Percentiles rank a stretch among this genome's conserved stretches.
These are phyloP conservation scores for Halophytophthora batemanensis DNA, from an alignment of 352 stramenopile species.

Conservation along the genomic window DNA sequence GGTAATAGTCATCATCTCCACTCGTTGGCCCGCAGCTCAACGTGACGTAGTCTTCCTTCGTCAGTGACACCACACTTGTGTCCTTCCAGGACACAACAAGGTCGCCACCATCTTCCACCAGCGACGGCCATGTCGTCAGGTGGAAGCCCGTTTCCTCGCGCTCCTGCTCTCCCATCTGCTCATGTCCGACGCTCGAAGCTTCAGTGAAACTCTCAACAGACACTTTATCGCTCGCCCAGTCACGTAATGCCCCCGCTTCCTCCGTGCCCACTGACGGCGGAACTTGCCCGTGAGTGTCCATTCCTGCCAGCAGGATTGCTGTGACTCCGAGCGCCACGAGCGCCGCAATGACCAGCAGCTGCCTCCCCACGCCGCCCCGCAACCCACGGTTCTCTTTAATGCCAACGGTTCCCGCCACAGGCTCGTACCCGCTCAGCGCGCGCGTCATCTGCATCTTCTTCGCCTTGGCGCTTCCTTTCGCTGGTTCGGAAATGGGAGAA, in stretches of 20 bases:
- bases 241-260: too few species aligned
- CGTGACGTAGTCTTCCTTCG: slow-evolving; percentile 52
- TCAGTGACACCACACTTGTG: slow-evolving; percentile 1
- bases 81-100: slow-evolving; percentile 51
- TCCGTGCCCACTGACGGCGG: too few species aligned
- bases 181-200: too few species aligned
- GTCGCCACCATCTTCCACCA: slow-evolving; percentile 43
- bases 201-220: not conserved
- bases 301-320: not conserved
- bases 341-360: slow-evolving; percentile 2
- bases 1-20: slow-evolving; percentile 43
- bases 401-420: not conserved
- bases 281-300: too few species aligned
- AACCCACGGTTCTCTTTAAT: not conserved
- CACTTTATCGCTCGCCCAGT: too few species aligned
- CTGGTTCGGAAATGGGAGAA: slow-evolving; percentile 1
- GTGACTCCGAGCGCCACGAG: not conserved
- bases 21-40: slow-evolving; percentile 57
- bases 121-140: slow-evolving; percentile 34
- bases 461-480: slow-evolving; percentile 6
- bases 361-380: not conserved
- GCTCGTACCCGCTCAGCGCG: not conserved
- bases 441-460: not conserved
- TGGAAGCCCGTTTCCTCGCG: slow-evolving; percentile 10
- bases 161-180: not conserved